Evolutionary conservation across 805 yeast species (phyloP), one percentile per base, ranked within the genome.

Genomic region (Lachancea mirantina): DNA sequence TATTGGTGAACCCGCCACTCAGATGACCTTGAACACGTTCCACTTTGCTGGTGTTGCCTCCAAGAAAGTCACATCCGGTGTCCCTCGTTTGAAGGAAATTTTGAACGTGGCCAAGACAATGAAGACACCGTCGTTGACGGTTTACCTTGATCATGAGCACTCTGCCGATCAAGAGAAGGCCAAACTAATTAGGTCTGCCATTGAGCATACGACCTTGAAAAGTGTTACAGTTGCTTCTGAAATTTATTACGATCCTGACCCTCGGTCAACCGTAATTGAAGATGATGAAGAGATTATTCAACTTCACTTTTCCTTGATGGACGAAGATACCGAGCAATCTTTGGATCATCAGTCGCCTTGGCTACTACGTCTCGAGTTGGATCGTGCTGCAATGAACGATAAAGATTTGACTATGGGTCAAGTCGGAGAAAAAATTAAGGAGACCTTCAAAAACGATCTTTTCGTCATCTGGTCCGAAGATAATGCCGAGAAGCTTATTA

Each of bases 401-500:
- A 87, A 92, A 62, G 96, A 92, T 61, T 73, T 92, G 57, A 84
- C 95, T 4, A 92, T 94, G 96, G 84, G 94, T 45, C 96, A 92
- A 66, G 97, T 92, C 36, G 96, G 98, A 17, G 94, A 87, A 49
- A 87, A 81, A 68, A 92, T 92, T 40, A 80, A 87, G 43, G 88
- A 84, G 54, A 80, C 84, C 42, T 92, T 92, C 60, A 94, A 88
- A 34, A 94, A 87, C 49, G 98, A 92, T 62, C 65, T 92, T 64
- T 92, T 89, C 52, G 95, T 92, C 24, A 92, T 92, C 53, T 92
- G 98, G 97, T 85, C 96, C 29, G 98, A 94, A 70, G 99, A 92
- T 68, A 89, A 92, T 52, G 96, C 96, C 27, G 96, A 89, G 46
- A 88, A 87, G 62, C 78, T 92, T 62, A 80, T 92, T 42, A 83